phyloP scores from a whole-genome alignment of 139 green algal species.

The Picochlorum costavermella region DNA sequence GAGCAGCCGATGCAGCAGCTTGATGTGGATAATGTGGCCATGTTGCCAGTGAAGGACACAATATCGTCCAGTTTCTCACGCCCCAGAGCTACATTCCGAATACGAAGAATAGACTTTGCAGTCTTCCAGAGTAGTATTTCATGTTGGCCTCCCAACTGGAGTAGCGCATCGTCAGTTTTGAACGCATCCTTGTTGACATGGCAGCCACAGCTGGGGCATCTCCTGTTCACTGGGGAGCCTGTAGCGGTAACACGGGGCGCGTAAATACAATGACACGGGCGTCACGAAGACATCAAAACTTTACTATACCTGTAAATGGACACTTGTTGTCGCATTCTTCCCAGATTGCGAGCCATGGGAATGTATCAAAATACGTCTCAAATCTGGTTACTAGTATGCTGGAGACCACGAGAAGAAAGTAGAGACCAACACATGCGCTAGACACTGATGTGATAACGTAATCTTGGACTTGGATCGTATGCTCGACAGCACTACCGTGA shows the following conservation, averaged over 20 bases:
- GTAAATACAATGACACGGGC: not conserved
- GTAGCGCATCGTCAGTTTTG: conserved; percentile 15
- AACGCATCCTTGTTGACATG: conserved; percentile 21
- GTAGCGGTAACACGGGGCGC: not conserved
- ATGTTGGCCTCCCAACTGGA: conserved; percentile 12
- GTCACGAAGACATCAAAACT: not conserved
- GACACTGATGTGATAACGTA: not conserved
- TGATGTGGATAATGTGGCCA: conserved; percentile 1
- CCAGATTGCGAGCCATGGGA: conserved; percentile 19
- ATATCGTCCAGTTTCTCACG: conserved; percentile 14
- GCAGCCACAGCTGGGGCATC: conserved; percentile 22
- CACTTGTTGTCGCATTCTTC: conserved; percentile 6
- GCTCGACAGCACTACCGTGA: not conserved
- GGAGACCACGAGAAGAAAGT: conserved; percentile 5
- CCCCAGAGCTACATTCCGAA: not conserved
- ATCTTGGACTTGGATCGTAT: not conserved
- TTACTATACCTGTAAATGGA: conserved; percentile 29
- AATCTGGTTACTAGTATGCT: conserved; percentile 13
- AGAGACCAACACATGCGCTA: not conserved
- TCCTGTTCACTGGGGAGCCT: conserved; percentile 20
- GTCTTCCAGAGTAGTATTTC: conserved; percentile 29
- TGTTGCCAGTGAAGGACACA: conserved; percentile 33
- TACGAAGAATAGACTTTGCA: conserved; percentile 7
- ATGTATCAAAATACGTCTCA: conserved; percentile 17
- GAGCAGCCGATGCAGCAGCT: conserved; percentile 33